Evolutionary conservation across 768 basidiomycete species (phyloP), one percentile per base, ranked within the genome.

Genomic region (Boletus rubroflammeus): DNA sequence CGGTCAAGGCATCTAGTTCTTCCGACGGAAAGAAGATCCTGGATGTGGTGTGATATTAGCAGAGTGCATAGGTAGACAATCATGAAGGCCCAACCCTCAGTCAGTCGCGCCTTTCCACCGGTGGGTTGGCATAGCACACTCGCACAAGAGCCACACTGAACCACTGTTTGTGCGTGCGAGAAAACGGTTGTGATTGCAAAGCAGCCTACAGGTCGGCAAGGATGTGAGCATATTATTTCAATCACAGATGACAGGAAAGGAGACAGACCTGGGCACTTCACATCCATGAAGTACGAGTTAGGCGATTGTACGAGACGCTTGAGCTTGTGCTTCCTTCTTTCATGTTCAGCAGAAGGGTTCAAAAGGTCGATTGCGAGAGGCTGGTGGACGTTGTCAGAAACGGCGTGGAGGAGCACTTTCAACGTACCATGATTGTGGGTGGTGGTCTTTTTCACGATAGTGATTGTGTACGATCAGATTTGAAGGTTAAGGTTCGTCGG

Each of bases 241-340:
- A 45, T 35, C n/a, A n/a, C 25, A 26, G 31, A 11, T 9, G 11
- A 19, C 14, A 8, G 28, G 34, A 35, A 9, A 34, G 17, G n/a
- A 28, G 26, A 76, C 86, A 55, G 57, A 93, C 92, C 94, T 65
- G 96, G 87, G 78, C 96, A 98, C 77, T 98, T 99, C 67, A 98
- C 95, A 68, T 99, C 97, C 97, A 99, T 98, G 79, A 98, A 98
- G 79, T 92, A 98, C 34, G 96, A 98, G 78, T 98, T 93, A 61
- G 97, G 97, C 50, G 88, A 88, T 77, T 98, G 97, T 65, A 99
- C 97, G 66, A 98, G 87, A 73, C 94, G 88, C 84, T 99, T 98
- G 75, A 98, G 90, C 83, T 98, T 98, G 89, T 98, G 96, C 74
- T 85, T 87, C 74, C 80, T 86, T 75, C 78, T 86, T 78, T 96